Evolutionary conservation across 2,329 filamentous ascomycete genomes (phyloP).

Genomic region (Graphilbum sp.): DNA sequence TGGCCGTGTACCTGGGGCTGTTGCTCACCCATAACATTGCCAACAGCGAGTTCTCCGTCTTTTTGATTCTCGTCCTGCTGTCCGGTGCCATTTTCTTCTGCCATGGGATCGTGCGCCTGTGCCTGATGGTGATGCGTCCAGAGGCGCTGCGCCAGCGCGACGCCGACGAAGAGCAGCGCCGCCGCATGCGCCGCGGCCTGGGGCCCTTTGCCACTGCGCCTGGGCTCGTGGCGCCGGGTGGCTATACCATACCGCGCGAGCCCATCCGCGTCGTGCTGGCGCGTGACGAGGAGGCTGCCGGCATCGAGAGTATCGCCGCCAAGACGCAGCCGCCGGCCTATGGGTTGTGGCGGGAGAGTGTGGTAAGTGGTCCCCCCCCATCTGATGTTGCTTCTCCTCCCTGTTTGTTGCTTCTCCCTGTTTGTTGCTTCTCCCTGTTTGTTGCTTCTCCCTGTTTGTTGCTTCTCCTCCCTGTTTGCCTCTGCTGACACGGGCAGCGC

Average conservation of each 20-base stretch:
- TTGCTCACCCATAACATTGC: slow-evolving; percentile 47
- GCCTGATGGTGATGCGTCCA: slow-evolving; percentile 43
- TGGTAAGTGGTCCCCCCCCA: slow-evolving; percentile 45
- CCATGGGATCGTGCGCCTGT: slow-evolving; percentile 59
- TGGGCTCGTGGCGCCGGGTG: slow-evolving; percentile 36
- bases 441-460: background rate
- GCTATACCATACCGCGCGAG: slow-evolving; percentile 51
- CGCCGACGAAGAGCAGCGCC: slow-evolving; percentile 15
- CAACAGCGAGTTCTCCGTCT: slow-evolving; percentile 58
- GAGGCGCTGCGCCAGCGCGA: slow-evolving; percentile 15
- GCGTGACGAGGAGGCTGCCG: slow-evolving; percentile 54
- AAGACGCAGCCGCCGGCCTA: slow-evolving; percentile 65
- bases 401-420: background rate
- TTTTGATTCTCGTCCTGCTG: slow-evolving; percentile 65
- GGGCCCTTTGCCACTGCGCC: slow-evolving; percentile 10
- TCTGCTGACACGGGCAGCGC: slow-evolving; percentile 36
- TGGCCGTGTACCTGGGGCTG: slow-evolving; percentile 55
- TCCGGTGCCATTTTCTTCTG: slow-evolving; percentile 64
- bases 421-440: too few species aligned
- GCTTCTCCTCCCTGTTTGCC: background rate
- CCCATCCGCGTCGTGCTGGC: slow-evolving; percentile 66
- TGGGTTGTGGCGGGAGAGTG: slow-evolving; percentile 68
- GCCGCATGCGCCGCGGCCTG: slow-evolving; percentile 6
- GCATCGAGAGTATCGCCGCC: slow-evolving; percentile 34
- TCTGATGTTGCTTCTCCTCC: background rate